phyloP scores from a whole-genome alignment of 1,284 basidiomycete species.

The Gastroboletus turbinatus region DNA sequence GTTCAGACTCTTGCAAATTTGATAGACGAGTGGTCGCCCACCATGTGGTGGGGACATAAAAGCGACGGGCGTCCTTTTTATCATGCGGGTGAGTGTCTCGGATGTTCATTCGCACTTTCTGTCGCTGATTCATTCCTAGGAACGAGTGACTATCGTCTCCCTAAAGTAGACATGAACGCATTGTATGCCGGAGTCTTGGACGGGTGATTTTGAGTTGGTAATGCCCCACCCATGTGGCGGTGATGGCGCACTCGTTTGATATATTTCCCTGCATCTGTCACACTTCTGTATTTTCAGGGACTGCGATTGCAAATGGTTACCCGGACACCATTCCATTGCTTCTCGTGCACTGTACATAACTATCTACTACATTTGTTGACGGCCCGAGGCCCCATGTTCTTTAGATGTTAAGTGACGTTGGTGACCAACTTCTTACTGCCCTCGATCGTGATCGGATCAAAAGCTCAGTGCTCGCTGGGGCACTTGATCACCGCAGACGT shows the following conservation, averaged over 20 bases:
- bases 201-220: too few species aligned
- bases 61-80: background rate
- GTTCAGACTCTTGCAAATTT: conserved; percentile 34
- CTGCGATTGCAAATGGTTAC: background rate
- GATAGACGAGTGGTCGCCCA: conserved; percentile 35
- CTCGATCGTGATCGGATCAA: conserved; percentile 25
- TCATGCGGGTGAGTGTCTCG: conserved; percentile 23
- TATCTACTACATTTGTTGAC: background rate
- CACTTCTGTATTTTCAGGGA: background rate
- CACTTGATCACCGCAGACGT: conserved; percentile 4
- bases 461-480: conserved; percentile 8
- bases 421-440: conserved; percentile 1
- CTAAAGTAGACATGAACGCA: conserved; percentile 23
- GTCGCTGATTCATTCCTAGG: conserved; percentile 12
- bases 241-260: too few species aligned
- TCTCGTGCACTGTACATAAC: background rate
- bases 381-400: background rate
- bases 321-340: background rate
- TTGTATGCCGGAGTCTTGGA: conserved; percentile 20
- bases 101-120: background rate
- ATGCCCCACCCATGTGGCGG: too few species aligned
- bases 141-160: conserved; percentile 25
- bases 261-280: background rate
- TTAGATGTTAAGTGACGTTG: conserved; percentile 3
- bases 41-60: conserved; percentile 37